These are phyloP conservation scores for Phytopythium boreale DNA, from an alignment of 352 stramenopile genomes.

Conservation along the genomic window DNA sequence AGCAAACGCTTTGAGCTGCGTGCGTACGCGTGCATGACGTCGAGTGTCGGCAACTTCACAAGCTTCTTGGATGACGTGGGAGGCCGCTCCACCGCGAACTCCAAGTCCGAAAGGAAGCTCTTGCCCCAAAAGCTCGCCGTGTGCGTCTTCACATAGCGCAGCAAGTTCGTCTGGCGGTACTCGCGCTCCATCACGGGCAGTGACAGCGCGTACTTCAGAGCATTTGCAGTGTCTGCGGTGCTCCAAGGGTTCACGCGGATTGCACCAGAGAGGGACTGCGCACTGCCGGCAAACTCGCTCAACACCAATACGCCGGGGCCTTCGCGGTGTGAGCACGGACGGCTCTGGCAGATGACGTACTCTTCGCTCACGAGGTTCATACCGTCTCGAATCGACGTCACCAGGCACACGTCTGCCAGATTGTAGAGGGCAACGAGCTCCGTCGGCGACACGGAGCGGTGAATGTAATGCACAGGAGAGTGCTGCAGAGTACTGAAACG, in stretches of 20 bases:
- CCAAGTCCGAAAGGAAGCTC: slow-evolving; percentile 76
- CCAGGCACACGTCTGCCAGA: slow-evolving; percentile 85
- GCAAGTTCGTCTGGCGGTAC: slow-evolving; percentile 81
- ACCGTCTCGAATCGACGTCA: slow-evolving; percentile 86
- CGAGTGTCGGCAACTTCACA: slow-evolving; percentile 37
- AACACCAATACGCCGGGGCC: slow-evolving; percentile 83
- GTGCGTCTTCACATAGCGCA: slow-evolving; percentile 86
- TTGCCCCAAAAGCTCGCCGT: slow-evolving; percentile 84
- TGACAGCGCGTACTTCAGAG: slow-evolving; percentile 69
- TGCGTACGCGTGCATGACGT: slow-evolving; percentile 54
- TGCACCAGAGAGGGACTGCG: slow-evolving; percentile 84
- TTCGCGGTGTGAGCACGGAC: slow-evolving; percentile 49
- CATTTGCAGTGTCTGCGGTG: slow-evolving; percentile 69
- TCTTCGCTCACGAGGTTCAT: slow-evolving; percentile 92
- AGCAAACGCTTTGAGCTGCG: slow-evolving; percentile 60
- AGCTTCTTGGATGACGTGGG: slow-evolving; percentile 37
- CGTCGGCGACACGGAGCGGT: slow-evolving; percentile 66
- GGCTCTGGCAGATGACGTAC: slow-evolving; percentile 85
- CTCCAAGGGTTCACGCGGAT: slow-evolving; percentile 91
- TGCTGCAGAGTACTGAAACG: slow-evolving; percentile 82
- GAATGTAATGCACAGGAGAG: slow-evolving; percentile 89
- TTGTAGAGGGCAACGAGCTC: slow-evolving; percentile 90
- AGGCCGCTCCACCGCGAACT: slow-evolving; percentile 38
- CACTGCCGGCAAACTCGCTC: slow-evolving; percentile 87
- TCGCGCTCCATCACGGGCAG: slow-evolving; percentile 81